Evolutionary conservation across 768 basidiomycete species (phyloP), one percentile per base, ranked within the genome.

Genomic region (Agaricus subrufescens): DNA sequence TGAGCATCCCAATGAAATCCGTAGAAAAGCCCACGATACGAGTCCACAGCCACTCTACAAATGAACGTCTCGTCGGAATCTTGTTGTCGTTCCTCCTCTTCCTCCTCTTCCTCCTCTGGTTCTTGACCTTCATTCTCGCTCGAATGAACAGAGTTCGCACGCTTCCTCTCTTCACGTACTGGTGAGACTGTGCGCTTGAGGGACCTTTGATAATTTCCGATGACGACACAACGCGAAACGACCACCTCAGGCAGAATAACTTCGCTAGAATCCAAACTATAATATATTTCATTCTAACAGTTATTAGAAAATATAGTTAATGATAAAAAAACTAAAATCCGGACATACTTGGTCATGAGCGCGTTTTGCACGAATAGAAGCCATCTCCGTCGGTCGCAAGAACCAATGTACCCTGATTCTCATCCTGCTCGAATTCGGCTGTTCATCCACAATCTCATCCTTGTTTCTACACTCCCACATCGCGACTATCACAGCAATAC

Each of bases 381-480:
- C 78, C 57, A 91, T 71, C 65, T 91, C 83, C 0, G 71, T 68
- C 1, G 87, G 88, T 31, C 83, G 71, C 58, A 88, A 69, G 62
- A 91, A 92, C 89, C 89, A 92, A 61, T 90, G 89, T 25, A 91
- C 69, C 27, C 80, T 76, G 25, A 87, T 68, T 54, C 80, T 75
- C 74, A 85, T 82, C 48, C 71, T 76, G 38, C 67, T 61, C 1
- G 63, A 64, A 34, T 71, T 67, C n/a, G 65, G 65, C 37, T 72
- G 67, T 25, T 52, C 62, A 7, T 61, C 68, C 3, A 6, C n/a
- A 0, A 64, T 64, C 7, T 69, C 71, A 2, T 54, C 70, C 51
- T 67, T 65, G 46, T 55, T 60, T 63, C 68, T 61, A 2, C 73
- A 71, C 53, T 87, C 80, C 86, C 87, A 91, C 75, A 92, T 81